Conservation (phyloP, 805 yeast genomes). For the Saturnispora zaruensis region DNA sequence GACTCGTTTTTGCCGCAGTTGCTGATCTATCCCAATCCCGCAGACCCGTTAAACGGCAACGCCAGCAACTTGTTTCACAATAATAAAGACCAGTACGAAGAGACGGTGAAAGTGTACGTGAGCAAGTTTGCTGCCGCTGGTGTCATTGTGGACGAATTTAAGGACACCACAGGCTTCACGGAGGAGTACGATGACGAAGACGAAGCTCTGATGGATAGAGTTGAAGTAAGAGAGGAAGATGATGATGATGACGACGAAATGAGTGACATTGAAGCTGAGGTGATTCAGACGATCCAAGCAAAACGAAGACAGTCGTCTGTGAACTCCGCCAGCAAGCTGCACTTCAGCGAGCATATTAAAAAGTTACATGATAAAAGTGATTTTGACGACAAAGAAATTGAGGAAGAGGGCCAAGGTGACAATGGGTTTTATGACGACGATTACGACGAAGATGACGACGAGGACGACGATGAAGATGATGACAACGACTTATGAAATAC, state of each 20-base stretch:
- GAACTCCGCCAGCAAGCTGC: neutral
- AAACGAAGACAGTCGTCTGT: conserved; percentile 6
- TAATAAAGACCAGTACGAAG: conserved; percentile 58
- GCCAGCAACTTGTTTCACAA: conserved; percentile 74
- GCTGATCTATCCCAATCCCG: conserved; percentile 83
- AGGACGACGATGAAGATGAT: neutral
- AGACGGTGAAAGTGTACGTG: conserved; percentile 66
- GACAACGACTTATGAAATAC: neutral
- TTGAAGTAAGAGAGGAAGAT: neutral
- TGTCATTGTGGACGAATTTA: conserved; percentile 22
- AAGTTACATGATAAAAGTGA: neutral
- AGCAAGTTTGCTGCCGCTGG: conserved; percentile 50
- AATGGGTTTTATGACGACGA: neutral
- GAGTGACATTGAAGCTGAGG: conserved; percentile 6
- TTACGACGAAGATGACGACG: neutral
- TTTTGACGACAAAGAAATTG: neutral
- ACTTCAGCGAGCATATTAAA: neutral
- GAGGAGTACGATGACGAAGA: neutral
- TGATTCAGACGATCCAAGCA: conserved; percentile 3
- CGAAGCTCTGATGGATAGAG: neutral
- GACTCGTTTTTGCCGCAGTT: conserved; percentile 91
- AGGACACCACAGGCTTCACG: conserved; percentile 2
- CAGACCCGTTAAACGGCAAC: conserved; percentile 87
- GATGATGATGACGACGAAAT: conserved; percentile 3
- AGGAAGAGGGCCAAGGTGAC: neutral